Evolutionary conservation across 306 rosid genomes (phyloP).

Genomic region (Corylus avellana): DNA sequence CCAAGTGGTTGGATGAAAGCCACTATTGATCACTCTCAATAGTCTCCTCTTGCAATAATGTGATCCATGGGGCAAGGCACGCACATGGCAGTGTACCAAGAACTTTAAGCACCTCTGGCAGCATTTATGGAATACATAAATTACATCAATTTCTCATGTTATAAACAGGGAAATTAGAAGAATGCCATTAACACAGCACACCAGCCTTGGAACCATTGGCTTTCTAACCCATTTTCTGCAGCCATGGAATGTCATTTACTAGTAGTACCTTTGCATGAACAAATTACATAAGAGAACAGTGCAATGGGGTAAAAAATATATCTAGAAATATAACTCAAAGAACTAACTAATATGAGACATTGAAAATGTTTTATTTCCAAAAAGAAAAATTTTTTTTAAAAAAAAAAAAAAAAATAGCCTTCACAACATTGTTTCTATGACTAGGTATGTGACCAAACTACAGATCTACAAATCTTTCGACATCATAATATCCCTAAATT

Average conservation of each 20-base stretch:
- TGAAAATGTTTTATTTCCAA: conserved; percentile 39
- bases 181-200: too few relatives aligned
- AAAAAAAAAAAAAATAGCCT: conserved; percentile 28
- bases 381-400: conserved; percentile 15
- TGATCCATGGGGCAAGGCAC: too few relatives aligned
- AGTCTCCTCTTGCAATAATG: too few relatives aligned
- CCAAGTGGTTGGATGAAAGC: neutral
- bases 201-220: neutral
- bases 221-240: neutral
- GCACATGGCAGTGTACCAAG: too few relatives aligned
- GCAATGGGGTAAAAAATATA: neutral
- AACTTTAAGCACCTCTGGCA: neutral
- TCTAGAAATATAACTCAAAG: conserved; percentile 9
- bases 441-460: conserved; percentile 53
- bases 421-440: conserved; percentile 51
- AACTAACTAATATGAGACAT: conserved; percentile 27
- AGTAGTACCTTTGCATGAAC: neutral
- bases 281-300: neutral
- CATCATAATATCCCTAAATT: conserved; percentile 43
- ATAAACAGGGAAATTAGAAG: too few relatives aligned
- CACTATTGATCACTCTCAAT: too few relatives aligned
- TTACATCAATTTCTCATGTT: neutral
- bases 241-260: neutral
- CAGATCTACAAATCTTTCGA: conserved; percentile 68
- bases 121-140: too few relatives aligned